phyloP scores from a whole-genome alignment of 345 rosid species.

The Syzygium grande region DNA sequence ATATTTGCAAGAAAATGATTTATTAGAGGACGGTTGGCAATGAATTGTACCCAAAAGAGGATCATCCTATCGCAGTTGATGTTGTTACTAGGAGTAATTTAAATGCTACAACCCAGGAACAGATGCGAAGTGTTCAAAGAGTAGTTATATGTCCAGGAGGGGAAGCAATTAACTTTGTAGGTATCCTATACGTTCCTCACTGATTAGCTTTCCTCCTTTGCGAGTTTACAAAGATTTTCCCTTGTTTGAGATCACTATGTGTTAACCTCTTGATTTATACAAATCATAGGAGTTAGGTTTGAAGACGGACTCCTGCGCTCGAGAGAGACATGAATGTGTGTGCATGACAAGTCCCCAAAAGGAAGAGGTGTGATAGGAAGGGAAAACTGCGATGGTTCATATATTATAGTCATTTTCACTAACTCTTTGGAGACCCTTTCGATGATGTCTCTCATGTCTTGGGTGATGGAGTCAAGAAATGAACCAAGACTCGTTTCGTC shows the following conservation, averaged over 20 bases:
- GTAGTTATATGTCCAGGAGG: background rate
- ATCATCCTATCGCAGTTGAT: background rate
- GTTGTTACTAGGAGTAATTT: background rate
- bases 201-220: background rate
- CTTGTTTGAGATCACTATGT: background rate
- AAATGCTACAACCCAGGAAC: background rate
- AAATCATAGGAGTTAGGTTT: background rate
- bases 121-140: background rate
- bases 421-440: background rate
- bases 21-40: background rate
- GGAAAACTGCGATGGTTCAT: background rate
- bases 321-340: background rate
- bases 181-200: background rate
- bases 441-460: background rate
- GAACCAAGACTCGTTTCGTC: background rate
- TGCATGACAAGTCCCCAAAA: background rate
- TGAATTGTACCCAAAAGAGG: background rate
- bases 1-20: background rate
- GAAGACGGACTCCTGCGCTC: background rate
- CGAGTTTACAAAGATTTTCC: background rate
- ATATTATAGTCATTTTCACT: background rate
- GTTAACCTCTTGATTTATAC: background rate
- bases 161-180: background rate
- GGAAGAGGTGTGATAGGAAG: background rate
- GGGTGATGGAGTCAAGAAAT: background rate